phyloP scores from a whole-genome alignment of 2,329 filamentous ascomycete species.

The Diaporthe caulivora region DNA sequence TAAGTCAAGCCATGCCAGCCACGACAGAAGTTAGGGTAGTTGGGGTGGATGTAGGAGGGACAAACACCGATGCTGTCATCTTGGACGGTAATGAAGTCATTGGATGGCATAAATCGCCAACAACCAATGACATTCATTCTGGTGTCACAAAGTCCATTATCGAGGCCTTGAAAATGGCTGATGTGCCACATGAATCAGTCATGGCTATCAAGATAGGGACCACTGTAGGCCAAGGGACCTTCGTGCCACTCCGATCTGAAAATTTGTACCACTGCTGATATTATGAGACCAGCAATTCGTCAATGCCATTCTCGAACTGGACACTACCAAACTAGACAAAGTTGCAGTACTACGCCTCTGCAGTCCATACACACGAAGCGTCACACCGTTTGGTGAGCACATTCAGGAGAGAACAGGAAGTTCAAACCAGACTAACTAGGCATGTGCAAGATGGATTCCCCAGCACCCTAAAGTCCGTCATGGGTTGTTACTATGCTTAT shows the following conservation, averaged over 20 bases:
- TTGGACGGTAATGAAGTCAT: background rate
- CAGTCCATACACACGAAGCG: conserved; percentile 7
- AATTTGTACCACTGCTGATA: background rate
- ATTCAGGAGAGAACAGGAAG: background rate
- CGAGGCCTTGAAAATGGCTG: background rate
- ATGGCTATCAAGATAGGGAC: conserved; percentile 26
- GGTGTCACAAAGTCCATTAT: background rate
- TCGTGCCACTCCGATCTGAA: rapidly evolving
- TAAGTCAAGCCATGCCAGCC: background rate
- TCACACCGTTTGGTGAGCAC: background rate
- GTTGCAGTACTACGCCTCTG: conserved; percentile 14
- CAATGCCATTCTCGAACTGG: background rate
- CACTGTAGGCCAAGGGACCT: background rate
- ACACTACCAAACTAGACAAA: background rate
- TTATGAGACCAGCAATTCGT: background rate
- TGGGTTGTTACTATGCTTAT: background rate
- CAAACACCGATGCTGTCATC: conserved; percentile 8
- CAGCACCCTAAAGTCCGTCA: background rate
- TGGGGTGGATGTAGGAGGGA: conserved; percentile 16
- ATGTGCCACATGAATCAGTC: background rate
- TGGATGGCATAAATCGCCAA: conserved; percentile 16
- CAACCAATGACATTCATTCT: conserved; percentile 9
- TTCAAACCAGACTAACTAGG: background rate
- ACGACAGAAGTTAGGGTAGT: background rate
- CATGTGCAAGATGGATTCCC: background rate